Conservation (phyloP, 129 eudicot species). For the Apium graveolens region DNA sequence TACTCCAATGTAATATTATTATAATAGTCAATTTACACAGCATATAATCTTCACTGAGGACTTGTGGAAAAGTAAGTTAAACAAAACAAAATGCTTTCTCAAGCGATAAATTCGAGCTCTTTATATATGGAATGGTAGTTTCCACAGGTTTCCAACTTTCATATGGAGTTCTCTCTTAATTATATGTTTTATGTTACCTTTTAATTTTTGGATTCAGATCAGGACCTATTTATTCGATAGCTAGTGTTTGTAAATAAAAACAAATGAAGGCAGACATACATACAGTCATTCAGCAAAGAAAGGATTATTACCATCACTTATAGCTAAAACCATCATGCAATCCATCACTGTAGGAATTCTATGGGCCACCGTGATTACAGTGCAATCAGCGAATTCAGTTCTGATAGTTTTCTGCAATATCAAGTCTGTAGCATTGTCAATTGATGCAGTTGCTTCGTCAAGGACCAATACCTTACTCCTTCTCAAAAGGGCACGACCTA, state of each 20-base stretch:
- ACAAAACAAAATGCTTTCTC: not conserved
- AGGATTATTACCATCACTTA: conserved; percentile 59
- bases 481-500: conserved; percentile 88
- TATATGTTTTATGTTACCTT: not conserved
- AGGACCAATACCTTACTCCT: conserved; percentile 79
- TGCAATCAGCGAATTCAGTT: conserved; percentile 75
- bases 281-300: not conserved
- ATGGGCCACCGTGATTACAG: conserved; percentile 93
- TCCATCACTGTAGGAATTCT: conserved; percentile 98
- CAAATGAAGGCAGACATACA: not conserved
- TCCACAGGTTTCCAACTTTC: not conserved
- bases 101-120: not conserved
- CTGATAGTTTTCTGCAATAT: conserved; percentile 80
- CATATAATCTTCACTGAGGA: not conserved
- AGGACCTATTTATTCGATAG: not conserved
- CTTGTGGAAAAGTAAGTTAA: not conserved
- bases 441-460: conserved; percentile 94
- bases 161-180: not conserved
- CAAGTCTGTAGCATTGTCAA: conserved; percentile 78
- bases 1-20: not conserved
- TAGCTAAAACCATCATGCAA: conserved; percentile 76
- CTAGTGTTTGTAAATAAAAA: not conserved
- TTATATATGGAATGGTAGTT: not conserved
- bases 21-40: not conserved
- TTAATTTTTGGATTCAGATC: not conserved